Evolutionary conservation across 2,329 filamentous ascomycete species (phyloP), one percentile per base, ranked within the genome.

Genomic region (Fusarium sublunatum): DNA sequence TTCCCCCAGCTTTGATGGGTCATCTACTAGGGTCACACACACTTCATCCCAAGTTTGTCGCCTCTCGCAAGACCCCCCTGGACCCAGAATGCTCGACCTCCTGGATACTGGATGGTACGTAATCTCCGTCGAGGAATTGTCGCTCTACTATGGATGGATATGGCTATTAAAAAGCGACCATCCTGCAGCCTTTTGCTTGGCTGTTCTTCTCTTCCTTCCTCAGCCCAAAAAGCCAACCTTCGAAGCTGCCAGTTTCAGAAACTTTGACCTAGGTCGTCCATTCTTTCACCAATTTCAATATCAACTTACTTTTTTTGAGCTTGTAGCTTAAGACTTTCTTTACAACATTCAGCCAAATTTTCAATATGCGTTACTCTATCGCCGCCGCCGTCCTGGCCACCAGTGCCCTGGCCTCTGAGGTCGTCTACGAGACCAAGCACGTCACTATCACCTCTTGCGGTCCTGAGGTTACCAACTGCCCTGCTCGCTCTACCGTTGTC

Each of bases 281-380:
- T 77, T 84, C 82, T 81, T 84, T 71, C 53, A 70, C 63, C 56
- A 68, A 67, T 64, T 59, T 73, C 65, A 68, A 70, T 59, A 65
- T 48, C 51, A 62, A 56, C 58, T 52, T 61, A 19, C 19, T 64
- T 73, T 72, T 48, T 35, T 57, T 35, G 61, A 70, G 70, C 70
- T 64, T 61, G 29, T 48, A 58, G 69, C 63, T 69, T 70, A 36
- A 70, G 53, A 43, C 67, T 64, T 54, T 70, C 68, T 67, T 70
- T 68, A 64, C 42, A 45, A 57, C 47, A 60, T 56, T 45, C 43
- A 55, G 55, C 35, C 42, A 73, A 72, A 39, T 76, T 65, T 69
- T 81, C 85, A 88, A 87, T 73, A 88, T 88, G 86, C 83, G 83
- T 85, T 87, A 86, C 83, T 73, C 82, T 71, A 70, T 80, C 73